These are phyloP conservation scores for Aspergillus nanangensis DNA, from an alignment of 495 filamentous ascomycete genomes.

Conservation along the genomic window DNA sequence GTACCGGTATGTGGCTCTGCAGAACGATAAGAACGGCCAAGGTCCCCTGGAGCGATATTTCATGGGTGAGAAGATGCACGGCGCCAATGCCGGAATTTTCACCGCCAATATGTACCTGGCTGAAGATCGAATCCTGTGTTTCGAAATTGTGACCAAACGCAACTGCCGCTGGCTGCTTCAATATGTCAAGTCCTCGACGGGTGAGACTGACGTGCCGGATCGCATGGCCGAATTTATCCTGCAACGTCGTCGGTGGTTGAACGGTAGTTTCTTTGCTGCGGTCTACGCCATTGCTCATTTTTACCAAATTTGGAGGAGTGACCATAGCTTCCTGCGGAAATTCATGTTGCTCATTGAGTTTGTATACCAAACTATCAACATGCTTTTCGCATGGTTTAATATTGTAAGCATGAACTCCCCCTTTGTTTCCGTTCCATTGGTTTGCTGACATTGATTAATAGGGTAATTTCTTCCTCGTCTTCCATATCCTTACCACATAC, in stretches of 20 bases:
- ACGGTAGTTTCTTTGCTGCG: slow-evolving; percentile 97
- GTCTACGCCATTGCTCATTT: slow-evolving; percentile 93
- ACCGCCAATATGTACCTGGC: slow-evolving; percentile 99
- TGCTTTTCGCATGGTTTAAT: slow-evolving; percentile 99
- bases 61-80: slow-evolving; percentile 95
- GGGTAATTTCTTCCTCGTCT: slow-evolving; percentile 99
- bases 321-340: slow-evolving; percentile 84
- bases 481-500: slow-evolving; percentile 90
- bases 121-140: slow-evolving; percentile 98
- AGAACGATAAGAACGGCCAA: slow-evolving; percentile 91
- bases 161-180: slow-evolving; percentile 96
- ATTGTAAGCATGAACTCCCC: slow-evolving; percentile 47
- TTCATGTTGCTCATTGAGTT: slow-evolving; percentile 89
- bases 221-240: slow-evolving; percentile 92
- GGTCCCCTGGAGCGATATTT: slow-evolving; percentile 97
- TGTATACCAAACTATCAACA: slow-evolving; percentile 87
- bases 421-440: not conserved
- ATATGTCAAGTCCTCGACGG: slow-evolving; percentile 94
- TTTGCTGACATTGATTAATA: no score
- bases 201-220: slow-evolving; percentile 97
- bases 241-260: slow-evolving; percentile 95
- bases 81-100: slow-evolving; percentile 92
- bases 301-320: slow-evolving; percentile 88
- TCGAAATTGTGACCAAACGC: slow-evolving; percentile 95
- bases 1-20: slow-evolving; percentile 88